These are phyloP conservation scores for Leishmania turanica DNA, from an alignment of 208 protist species.

Conservation along the genomic window DNA sequence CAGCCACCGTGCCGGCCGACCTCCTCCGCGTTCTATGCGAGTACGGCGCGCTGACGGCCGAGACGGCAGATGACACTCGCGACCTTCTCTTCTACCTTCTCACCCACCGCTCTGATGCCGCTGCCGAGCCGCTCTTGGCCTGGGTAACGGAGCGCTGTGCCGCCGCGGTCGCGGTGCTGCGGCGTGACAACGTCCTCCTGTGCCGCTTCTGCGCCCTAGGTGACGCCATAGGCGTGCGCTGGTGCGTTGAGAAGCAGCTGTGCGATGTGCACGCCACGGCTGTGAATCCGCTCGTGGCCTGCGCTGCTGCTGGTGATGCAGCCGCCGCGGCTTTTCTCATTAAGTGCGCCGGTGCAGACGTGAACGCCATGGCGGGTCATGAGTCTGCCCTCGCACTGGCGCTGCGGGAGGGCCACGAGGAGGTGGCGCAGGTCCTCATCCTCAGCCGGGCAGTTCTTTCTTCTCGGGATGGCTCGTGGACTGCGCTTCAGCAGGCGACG, in stretches of 20 bases:
- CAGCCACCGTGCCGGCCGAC: slow-evolving; percentile 5
- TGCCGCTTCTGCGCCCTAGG: slow-evolving; percentile 45
- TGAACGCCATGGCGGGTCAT: slow-evolving; percentile 29
- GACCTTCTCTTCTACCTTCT: slow-evolving; percentile 58
- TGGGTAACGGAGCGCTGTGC: slow-evolving; percentile 25
- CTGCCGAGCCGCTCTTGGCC: slow-evolving; percentile 37
- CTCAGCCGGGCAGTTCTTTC: slow-evolving; percentile 21
- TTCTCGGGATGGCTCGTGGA: slow-evolving; percentile 43
- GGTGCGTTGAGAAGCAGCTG: slow-evolving; percentile 57
- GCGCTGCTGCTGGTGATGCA: slow-evolving; percentile 46
- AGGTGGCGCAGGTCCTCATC: slow-evolving; percentile 44
- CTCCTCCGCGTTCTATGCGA: slow-evolving; percentile 48
- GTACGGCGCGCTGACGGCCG: slow-evolving; percentile 43
- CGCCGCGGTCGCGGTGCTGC: slow-evolving; percentile 24
- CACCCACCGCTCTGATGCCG: slow-evolving; percentile 35
- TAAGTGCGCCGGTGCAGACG: slow-evolving; percentile 43
- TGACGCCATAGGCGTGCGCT: slow-evolving; percentile 48
- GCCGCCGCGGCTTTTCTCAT: slow-evolving; percentile 45
- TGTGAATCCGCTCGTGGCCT: slow-evolving; percentile 50
- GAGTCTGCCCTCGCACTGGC: slow-evolving; percentile 43
- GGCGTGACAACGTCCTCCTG: slow-evolving; percentile 53
- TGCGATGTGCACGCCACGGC: slow-evolving; percentile 36
- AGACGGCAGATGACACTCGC: slow-evolving; percentile 31
- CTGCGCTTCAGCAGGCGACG: slow-evolving; percentile 49
- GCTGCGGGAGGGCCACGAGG: slow-evolving; percentile 41